phyloP scores from a whole-genome alignment of 495 filamentous ascomycete genomes.

The Hypoxylon lenormandii region DNA sequence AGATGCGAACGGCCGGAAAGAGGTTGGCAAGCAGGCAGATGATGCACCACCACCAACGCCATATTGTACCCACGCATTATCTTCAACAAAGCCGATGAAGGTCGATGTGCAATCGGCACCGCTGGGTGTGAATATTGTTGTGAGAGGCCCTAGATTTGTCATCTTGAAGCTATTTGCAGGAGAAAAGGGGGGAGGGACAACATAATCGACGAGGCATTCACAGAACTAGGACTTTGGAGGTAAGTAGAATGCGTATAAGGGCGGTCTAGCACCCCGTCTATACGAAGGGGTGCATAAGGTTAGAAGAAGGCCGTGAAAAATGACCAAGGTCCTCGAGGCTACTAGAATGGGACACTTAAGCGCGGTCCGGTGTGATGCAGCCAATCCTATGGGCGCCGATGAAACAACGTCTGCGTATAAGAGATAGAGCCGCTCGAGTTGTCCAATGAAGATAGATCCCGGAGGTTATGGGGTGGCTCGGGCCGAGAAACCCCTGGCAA shows the following conservation, averaged over 20 bases:
- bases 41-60: conserved; percentile 2
- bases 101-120: conserved; percentile 8
- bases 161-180: not conserved
- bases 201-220: not conserved
- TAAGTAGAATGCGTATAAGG: too few relatives aligned
- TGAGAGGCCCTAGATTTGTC: conserved; percentile 8
- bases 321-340: too few relatives aligned
- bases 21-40: not conserved
- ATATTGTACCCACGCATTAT: conserved; percentile 4
- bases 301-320: too few relatives aligned
- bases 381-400: not conserved
- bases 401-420: not conserved
- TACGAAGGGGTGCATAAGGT: too few relatives aligned
- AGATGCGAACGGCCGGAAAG: not conserved
- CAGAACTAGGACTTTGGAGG: too few relatives aligned
- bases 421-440: not conserved
- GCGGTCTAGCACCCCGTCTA: too few relatives aligned
- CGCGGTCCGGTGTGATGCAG: not conserved
- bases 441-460: not conserved
- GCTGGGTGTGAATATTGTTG: conserved; percentile 5
- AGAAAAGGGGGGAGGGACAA: not conserved
- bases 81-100: conserved; percentile 1
- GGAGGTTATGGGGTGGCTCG: not conserved
- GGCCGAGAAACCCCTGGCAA: not conserved
- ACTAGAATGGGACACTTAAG: too few relatives aligned